These are phyloP conservation scores for Blastobotrys robertii DNA, from an alignment of 805 yeast genomes.

Conservation along the genomic window DNA sequence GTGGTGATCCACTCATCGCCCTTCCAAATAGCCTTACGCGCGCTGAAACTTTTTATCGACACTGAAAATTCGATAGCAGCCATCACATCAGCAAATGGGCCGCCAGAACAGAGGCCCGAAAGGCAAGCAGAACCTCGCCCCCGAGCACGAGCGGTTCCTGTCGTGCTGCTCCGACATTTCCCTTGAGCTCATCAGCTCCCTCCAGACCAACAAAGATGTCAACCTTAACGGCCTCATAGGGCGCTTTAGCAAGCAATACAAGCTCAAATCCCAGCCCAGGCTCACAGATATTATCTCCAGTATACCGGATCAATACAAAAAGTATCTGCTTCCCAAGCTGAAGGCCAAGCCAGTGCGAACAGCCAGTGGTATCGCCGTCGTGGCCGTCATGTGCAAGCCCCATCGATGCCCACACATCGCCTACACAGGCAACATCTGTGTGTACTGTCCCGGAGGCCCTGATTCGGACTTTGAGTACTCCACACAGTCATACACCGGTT, in stretches of 20 bases:
- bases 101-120: constrained; percentile 15
- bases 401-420: constrained; percentile 99
- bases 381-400: constrained; percentile 98
- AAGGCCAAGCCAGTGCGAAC: constrained; percentile 99
- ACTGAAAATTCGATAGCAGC: no score
- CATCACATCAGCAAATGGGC: no score
- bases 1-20: no score
- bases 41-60: no score
- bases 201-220: constrained; percentile 65
- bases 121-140: constrained; percentile 58
- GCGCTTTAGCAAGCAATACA: constrained; percentile 79
- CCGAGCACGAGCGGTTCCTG: constrained; percentile 87
- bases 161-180: constrained; percentile 92
- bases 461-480: constrained; percentile 97
- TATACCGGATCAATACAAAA: constrained; percentile 92
- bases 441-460: constrained; percentile 98
- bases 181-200: constrained; percentile 68
- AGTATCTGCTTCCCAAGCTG: constrained; percentile 80
- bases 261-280: constrained; percentile 85
- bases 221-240: constrained; percentile 86
- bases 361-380: constrained; percentile 97
- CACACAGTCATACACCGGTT: constrained; percentile 96
- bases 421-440: constrained; percentile 96
- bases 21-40: no score
- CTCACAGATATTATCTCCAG: constrained; percentile 90